A percentile compares a stretch with the other conserved stretches of the same genome.
Evolutionary conservation across 352 stramenopile species (phyloP).

Genomic region (Blastocystis sp.): DNA sequence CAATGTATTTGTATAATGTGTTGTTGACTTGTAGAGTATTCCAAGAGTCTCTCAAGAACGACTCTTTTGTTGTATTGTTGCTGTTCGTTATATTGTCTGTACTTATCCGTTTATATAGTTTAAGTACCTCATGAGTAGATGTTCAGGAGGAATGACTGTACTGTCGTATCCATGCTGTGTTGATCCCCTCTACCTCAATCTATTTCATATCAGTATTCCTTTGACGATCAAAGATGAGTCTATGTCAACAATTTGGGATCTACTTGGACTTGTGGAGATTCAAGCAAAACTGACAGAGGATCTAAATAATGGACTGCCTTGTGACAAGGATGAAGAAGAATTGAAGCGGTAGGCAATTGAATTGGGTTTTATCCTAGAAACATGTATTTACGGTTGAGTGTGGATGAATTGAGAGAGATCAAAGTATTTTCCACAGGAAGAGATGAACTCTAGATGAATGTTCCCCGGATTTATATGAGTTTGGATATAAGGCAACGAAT

Average conservation of each 20-base stretch:
- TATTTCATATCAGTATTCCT: slow-evolving; percentile 36
- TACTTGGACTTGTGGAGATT: slow-evolving; percentile 42
- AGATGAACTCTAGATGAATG: neutral
- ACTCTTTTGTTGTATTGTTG: slow-evolving; percentile 50
- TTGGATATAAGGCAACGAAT: slow-evolving; percentile 40
- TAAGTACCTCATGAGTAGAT: neutral
- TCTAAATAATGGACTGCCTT: slow-evolving; percentile 26
- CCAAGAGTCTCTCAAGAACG: slow-evolving; percentile 20
- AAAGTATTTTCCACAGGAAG: neutral
- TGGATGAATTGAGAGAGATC: slow-evolving; percentile 42
- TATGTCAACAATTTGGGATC: slow-evolving; percentile 9
- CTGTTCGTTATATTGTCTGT: slow-evolving; percentile 7
- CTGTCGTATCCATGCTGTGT: slow-evolving; percentile 6
- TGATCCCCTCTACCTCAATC: slow-evolving; percentile 40
- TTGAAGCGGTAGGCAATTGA: slow-evolving; percentile 2
- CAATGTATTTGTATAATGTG: neutral
- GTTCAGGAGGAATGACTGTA: neutral
- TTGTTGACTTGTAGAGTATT: slow-evolving; percentile 11
- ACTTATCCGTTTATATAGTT: slow-evolving; percentile 13
- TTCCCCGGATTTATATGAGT: slow-evolving; percentile 27
- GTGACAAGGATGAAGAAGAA: slow-evolving; percentile 56
- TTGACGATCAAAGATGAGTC: slow-evolving; percentile 4
- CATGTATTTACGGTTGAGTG: slow-evolving; percentile 52
- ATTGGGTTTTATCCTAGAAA: neutral
- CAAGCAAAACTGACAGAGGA: slow-evolving; percentile 49